Evolutionary conservation across 2,329 filamentous ascomycete genomes (phyloP).

Genomic region (Fusarium nanum): DNA sequence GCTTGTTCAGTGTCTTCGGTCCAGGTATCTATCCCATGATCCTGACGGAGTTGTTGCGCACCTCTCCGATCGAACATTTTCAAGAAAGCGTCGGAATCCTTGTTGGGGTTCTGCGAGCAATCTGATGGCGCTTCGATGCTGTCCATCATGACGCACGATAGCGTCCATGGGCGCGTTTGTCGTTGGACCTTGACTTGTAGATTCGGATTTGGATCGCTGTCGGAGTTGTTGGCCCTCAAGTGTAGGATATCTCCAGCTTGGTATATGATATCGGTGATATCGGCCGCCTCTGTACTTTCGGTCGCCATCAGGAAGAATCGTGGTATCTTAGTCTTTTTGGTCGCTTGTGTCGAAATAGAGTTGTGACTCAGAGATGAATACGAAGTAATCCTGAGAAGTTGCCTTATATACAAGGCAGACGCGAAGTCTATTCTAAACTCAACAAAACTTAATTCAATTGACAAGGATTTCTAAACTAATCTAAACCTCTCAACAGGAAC

Average conservation of each 20-base stretch:
- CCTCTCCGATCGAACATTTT: conserved; percentile 43
- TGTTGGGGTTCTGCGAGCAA: no score
- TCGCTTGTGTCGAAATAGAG: not conserved
- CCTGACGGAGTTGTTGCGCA: conserved; percentile 25
- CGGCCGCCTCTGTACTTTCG: no score
- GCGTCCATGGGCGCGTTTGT: not conserved
- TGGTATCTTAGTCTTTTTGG: accelerated
- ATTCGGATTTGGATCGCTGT: not conserved
- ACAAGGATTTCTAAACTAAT: no score
- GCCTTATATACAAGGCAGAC: no score
- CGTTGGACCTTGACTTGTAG: not conserved
- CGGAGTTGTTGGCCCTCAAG: not conserved
- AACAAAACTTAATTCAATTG: no score
- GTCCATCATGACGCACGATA: not conserved
- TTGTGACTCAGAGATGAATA: no score
- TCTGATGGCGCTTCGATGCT: no score
- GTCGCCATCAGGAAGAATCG: no score
- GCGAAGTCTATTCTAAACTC: no score
- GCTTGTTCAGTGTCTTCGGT: not conserved
- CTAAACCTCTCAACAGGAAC: not conserved
- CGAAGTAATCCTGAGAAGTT: no score
- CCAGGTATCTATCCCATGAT: conserved; percentile 28
- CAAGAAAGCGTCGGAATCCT: conserved; percentile 12
- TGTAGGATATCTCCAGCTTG: not conserved
- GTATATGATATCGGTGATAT: not conserved